phyloP scores from a whole-genome alignment of 2,329 filamentous ascomycete species.

The Ceratocystis diversiconidia region DNA sequence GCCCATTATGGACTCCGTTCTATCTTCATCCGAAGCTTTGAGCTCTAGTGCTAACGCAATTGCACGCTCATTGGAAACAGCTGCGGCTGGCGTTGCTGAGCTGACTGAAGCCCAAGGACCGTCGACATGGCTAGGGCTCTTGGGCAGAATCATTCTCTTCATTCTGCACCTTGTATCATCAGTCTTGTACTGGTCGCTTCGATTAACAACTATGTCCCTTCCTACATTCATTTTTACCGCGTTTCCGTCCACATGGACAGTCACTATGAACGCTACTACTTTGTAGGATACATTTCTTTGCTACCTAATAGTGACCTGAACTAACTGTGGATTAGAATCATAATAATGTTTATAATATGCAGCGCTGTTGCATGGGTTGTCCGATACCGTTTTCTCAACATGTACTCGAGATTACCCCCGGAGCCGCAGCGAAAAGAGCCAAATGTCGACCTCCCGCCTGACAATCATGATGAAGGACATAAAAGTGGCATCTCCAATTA shows the following conservation, averaged over 20 bases:
- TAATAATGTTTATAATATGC: constrained; percentile 62
- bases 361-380: constrained; percentile 90
- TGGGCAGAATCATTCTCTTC: constrained; percentile 41
- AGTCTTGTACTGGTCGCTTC: constrained; percentile 63
- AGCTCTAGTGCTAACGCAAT: constrained; percentile 3
- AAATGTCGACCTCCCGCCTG: constrained; percentile 86
- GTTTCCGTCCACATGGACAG: constrained; percentile 83
- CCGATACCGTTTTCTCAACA: constrained; percentile 87
- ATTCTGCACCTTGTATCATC: constrained; percentile 42
- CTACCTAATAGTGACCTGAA: neutral
- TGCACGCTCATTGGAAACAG: constrained; percentile 9
- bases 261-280: constrained; percentile 98
- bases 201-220: constrained; percentile 74
- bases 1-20: neutral
- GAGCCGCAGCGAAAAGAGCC: constrained; percentile 94
- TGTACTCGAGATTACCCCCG: constrained; percentile 85
- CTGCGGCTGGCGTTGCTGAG: constrained; percentile 10
- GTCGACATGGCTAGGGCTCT: constrained; percentile 42
- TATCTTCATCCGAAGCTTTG: neutral
- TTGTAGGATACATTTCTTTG: constrained; percentile 42
- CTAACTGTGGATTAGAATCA: constrained; percentile 37
- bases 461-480: constrained; percentile 74
- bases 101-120: constrained; percentile 21
- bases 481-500: constrained; percentile 94
- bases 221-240: constrained; percentile 81